Base-by-base conservation (phyloP, 495 filamentous ascomycete species). In the Penicillium dipodomyicola region DNA sequence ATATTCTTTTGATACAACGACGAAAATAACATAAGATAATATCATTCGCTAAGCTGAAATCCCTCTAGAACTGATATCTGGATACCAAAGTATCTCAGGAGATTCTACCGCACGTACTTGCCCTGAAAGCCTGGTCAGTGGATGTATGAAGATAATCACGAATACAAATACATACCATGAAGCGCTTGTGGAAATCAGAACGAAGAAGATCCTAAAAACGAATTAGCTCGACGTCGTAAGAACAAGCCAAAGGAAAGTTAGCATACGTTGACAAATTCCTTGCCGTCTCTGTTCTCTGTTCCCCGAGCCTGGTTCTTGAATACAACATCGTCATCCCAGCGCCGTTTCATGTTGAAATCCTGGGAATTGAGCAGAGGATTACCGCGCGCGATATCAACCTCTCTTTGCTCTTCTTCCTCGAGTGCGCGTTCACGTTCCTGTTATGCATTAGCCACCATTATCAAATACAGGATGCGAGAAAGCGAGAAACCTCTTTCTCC, bases 241-340 rank as follows among this genome's bases (percentile, higher is more conserved):
- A 49, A 9, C 19, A 25, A 33, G 8, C 6, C n/a, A 15, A 23
- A 48, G 19, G 3, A 11, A n/a, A 12, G 14, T 32, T 37, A 35
- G 73, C 84, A 69, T 74, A 91, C 87, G 66, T 98, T 98, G 67
- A 98, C 90, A 79, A 97, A 98, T 74, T 96, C 91, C 74, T 92
- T 95, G 72, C 84, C 87, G 76, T 92, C 91, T 74, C 88, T 91
- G 53, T 96, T 91, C 65, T 96, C 94, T 10, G 91, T 96, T 4
- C 94, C 94, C 44, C 95, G 83, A 32, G 92, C 94, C 72, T 97
- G 94, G 72, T 98, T 98, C 78, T 96, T 96, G 76, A 98, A 98
- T 17, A 98, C 91, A n/a, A 98, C 94, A 76, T 98, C 94, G 58
- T 98, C 94, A 62, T 98, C 94, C 94, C 94, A 98, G 66, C 92